A percentile compares a stretch with the other conserved stretches of the same genome.
These are phyloP conservation scores for Aspergillus indologenus DNA, from an alignment of 495 filamentous ascomycete genomes.

Conservation along the genomic window DNA sequence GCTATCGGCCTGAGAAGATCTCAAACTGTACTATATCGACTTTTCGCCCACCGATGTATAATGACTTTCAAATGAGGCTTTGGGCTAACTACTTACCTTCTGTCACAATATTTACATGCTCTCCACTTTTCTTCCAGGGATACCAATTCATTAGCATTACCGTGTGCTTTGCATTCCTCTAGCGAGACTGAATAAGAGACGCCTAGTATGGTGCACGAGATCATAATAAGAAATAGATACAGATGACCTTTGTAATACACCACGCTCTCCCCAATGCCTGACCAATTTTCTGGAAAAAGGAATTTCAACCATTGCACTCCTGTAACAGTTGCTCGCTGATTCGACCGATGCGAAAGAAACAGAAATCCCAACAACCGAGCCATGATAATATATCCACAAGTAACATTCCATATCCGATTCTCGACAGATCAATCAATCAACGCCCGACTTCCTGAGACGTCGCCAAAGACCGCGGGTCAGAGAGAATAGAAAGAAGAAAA, in stretches of 20 bases:
- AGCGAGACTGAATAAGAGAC: not conserved
- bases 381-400: conserved; percentile 12
- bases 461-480: conserved; percentile 12
- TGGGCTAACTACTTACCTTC: not conserved
- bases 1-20: not conserved
- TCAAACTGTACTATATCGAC: not conserved
- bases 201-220: not conserved
- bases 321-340: conserved; percentile 9
- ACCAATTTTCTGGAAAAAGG: not conserved
- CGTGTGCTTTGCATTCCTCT: conserved; percentile 3
- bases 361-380: conserved; percentile 6
- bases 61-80: not conserved
- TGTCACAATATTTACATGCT: not conserved
- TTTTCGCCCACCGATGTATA: not conserved
- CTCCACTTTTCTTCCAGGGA: not conserved
- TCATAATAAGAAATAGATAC: not conserved
- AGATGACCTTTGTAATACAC: not conserved
- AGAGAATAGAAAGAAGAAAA: conserved; percentile 16
- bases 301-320: conserved; percentile 13
- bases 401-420: conserved; percentile 11
- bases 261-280: not conserved
- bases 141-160: not conserved
- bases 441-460: conserved; percentile 16
- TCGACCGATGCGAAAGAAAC: conserved; percentile 10
- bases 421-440: conserved; percentile 19